Percentiles rank a stretch among this genome's conserved stretches.
phyloP scores from a whole-genome alignment of 169 alveolate genomes.

The Plasmodium chabaudi region DNA sequence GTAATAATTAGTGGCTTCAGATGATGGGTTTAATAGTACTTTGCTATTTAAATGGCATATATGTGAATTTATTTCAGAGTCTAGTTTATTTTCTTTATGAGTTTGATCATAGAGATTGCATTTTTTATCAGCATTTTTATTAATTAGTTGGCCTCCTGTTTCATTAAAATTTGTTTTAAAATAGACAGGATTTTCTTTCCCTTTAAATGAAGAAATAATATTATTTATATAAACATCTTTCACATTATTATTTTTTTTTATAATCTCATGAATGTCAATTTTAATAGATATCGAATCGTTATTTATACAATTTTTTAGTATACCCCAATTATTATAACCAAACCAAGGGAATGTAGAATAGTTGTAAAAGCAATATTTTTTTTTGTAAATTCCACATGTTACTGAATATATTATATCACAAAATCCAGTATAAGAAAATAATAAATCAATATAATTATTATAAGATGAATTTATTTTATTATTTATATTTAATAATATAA shows the following conservation, averaged over 20 bases:
- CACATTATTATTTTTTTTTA: conserved; percentile 12
- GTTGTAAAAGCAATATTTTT: conserved; percentile 27
- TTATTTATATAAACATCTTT: conserved; percentile 25
- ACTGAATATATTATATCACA: conserved; percentile 68
- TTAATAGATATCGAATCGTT: conserved; percentile 41
- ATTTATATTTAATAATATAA: conserved; percentile 41
- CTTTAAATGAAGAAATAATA: conserved; percentile 9
- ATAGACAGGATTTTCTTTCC: background rate
- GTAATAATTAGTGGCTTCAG: no score
- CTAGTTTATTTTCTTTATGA: no score
- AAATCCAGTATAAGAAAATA: conserved; percentile 73
- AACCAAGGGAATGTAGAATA: conserved; percentile 54
- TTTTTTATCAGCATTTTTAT: background rate
- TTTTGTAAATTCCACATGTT: conserved; percentile 32
- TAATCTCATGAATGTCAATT: conserved; percentile 45
- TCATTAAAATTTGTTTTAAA: background rate
- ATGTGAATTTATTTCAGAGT: no score
- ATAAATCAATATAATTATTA: conserved; percentile 21
- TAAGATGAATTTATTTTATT: background rate
- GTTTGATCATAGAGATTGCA: no score
- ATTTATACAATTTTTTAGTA: conserved; percentile 48
- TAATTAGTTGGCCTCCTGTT: background rate
- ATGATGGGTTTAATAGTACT: no score
- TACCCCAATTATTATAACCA: conserved; percentile 53
- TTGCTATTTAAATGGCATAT: no score